Conservation (phyloP, 106 monocot genomes). For the Xerophyta viscosa region DNA sequence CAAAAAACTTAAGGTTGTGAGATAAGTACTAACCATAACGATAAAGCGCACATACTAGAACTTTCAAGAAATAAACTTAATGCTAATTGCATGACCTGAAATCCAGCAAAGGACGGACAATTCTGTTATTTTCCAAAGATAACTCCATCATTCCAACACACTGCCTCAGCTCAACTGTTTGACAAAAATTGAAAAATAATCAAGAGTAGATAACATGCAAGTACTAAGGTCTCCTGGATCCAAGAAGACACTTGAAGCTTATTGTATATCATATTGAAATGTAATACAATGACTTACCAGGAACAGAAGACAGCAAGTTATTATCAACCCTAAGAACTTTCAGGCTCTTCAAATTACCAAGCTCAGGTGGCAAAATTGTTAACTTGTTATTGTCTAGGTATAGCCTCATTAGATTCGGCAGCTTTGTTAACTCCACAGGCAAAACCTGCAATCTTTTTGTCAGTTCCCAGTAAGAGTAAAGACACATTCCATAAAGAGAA, state of each 20-base stretch:
- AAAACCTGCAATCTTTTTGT: slow-evolving; percentile 43
- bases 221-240: no score
- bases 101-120: slow-evolving; percentile 92
- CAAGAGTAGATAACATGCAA: not conserved
- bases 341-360: slow-evolving; percentile 72
- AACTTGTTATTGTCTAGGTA: slow-evolving; percentile 88
- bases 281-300: slow-evolving; percentile 39
- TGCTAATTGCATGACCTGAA: slow-evolving; percentile 72
- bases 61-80: not conserved
- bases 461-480: no score
- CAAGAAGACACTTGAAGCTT: no score
- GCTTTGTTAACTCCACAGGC: slow-evolving; percentile 65
- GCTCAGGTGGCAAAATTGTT: slow-evolving; percentile 72
- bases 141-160: slow-evolving; percentile 83
- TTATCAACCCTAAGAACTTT: slow-evolving; percentile 85
- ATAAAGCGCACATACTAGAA: not conserved
- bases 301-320: slow-evolving; percentile 82
- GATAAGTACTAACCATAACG: not conserved
- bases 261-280: no score
- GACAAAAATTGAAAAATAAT: not conserved
- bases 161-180: slow-evolving; percentile 83
- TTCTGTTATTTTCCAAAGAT: slow-evolving; percentile 90
- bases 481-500: not conserved
- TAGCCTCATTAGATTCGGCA: slow-evolving; percentile 76
- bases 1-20: slow-evolving; percentile 47